These are phyloP conservation scores for Aureobasidium subglaciale DNA, from an alignment of 2,329 filamentous ascomycete species.

Conservation along the genomic window DNA sequence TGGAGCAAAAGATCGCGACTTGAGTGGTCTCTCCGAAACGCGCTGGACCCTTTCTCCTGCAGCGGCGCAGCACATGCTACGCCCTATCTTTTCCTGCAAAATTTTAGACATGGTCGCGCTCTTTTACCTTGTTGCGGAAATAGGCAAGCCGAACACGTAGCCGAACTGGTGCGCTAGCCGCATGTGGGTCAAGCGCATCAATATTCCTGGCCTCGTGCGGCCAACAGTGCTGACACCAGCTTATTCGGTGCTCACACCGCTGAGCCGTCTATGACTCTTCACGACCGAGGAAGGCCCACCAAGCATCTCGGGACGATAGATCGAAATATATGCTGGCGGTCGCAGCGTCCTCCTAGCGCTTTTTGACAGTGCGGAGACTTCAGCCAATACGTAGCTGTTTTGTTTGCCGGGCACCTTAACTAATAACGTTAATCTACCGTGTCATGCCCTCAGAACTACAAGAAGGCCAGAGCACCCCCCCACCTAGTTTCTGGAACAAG, in stretches of 20 bases:
- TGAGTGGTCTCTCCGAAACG: not conserved
- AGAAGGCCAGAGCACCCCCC: slow-evolving; percentile 11
- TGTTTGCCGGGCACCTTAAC: slow-evolving; percentile 11
- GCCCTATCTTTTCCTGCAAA: not conserved
- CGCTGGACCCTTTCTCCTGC: slow-evolving; percentile 1
- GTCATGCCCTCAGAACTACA: slow-evolving; percentile 1
- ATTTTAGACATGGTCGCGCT: not conserved
- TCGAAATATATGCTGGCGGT: slow-evolving; percentile 4
- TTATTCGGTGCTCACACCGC: slow-evolving; percentile 10
- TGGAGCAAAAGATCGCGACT: slow-evolving; percentile 1
- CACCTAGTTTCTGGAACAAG: slow-evolving; percentile 9
- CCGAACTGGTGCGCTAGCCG: slow-evolving; percentile 10
- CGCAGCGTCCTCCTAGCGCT: slow-evolving; percentile 7
- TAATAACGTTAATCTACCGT: slow-evolving; percentile 9
- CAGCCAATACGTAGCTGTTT: slow-evolving; percentile 14
- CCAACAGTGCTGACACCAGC: not conserved
- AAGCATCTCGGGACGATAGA: slow-evolving; percentile 7
- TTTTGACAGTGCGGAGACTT: slow-evolving; percentile 8
- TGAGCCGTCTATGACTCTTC: slow-evolving; percentile 12
- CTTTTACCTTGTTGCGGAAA: slow-evolving; percentile 1
- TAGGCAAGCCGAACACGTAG: slow-evolving; percentile 5
- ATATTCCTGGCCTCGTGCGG: not conserved
- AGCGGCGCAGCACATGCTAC: not conserved
- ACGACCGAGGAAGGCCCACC: slow-evolving; percentile 12
- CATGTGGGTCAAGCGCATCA: not conserved